A percentile compares a stretch with the other conserved stretches of the same genome.
phyloP scores from a whole-genome alignment of 331 rosid species.

The Dryas integrifolia region DNA sequence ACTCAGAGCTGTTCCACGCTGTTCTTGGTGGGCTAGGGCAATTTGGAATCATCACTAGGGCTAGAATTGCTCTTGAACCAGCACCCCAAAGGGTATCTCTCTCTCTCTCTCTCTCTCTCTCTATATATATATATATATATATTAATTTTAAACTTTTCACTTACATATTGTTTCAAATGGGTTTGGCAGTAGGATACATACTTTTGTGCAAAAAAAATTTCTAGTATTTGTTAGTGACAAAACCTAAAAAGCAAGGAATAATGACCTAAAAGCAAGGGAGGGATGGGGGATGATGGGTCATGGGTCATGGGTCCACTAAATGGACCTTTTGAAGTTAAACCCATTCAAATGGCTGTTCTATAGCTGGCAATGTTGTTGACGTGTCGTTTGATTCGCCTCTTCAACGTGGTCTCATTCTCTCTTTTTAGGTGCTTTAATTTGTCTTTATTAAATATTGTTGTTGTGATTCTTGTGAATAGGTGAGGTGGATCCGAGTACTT shows the following conservation, averaged over 20 bases:
- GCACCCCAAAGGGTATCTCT: conserved; percentile 70
- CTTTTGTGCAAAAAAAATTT: background rate
- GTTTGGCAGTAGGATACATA: conserved; percentile 27
- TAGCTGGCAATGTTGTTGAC: conserved; percentile 46
- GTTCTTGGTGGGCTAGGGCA: conserved; percentile 98
- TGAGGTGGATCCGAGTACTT: conserved; percentile 86
- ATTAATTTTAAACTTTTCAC: background rate
- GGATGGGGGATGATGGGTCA: background rate
- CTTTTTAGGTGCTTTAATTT: conserved; percentile 8
- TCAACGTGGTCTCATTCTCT: conserved; percentile 25
- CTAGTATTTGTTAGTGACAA: conserved; percentile 34
- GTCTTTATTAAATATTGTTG: background rate
- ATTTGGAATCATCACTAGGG: conserved; percentile 92
- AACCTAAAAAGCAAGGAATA: conserved; percentile 41
- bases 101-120: conserved; percentile 17
- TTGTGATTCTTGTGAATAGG: conserved; percentile 41
- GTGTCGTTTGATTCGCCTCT: conserved; percentile 18
- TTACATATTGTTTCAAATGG: too few species aligned
- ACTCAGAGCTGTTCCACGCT: conserved; percentile 75
- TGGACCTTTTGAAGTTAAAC: conserved; percentile 8
- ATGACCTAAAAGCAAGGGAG: conserved; percentile 23
- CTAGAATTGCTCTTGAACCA: conserved; percentile 83
- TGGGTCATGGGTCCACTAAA: conserved; percentile 24
- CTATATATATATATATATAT: background rate
- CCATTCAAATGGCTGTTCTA: conserved; percentile 35